phyloP scores from a whole-genome alignment of 768 basidiomycete genomes.

The Mycena albidolilacea region DNA sequence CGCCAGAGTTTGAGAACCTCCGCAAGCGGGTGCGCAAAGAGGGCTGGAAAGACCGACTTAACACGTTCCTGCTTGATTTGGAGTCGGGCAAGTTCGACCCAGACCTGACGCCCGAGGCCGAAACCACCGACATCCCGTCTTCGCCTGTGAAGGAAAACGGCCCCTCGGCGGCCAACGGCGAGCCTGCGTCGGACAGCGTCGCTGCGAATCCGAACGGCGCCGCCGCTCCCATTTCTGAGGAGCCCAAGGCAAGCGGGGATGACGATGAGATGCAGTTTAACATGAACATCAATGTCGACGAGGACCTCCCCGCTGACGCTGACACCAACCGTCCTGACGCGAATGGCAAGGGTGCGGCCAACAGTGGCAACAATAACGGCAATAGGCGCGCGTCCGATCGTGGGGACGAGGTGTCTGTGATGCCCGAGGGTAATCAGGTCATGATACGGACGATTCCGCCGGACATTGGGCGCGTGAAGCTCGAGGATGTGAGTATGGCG shows the following conservation, averaged over 20 bases:
- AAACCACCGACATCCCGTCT: constrained; percentile 54
- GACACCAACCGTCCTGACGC: constrained; percentile 67
- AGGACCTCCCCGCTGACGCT: constrained; percentile 72
- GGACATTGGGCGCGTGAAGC: constrained; percentile 88
- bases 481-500: constrained; percentile 83
- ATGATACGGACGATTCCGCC: constrained; percentile 97
- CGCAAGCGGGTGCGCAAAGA: constrained; percentile 86
- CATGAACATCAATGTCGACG: constrained; percentile 78
- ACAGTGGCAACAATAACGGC: constrained; percentile 54
- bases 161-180: constrained; percentile 54
- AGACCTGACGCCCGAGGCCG: constrained; percentile 71
- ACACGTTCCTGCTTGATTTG: constrained; percentile 83
- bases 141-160: constrained; percentile 67
- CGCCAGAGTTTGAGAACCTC: constrained; percentile 76
- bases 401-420: constrained; percentile 80
- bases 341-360: constrained; percentile 68
- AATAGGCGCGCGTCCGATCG: constrained; percentile 62
- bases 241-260: constrained; percentile 62
- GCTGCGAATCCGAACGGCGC: constrained; percentile 58
- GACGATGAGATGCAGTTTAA: constrained; percentile 86
- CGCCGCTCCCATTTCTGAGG: constrained; percentile 59
- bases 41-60: constrained; percentile 85
- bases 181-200: constrained; percentile 38
- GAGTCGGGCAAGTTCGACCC: constrained; percentile 91
- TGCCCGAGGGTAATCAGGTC: constrained; percentile 88